Conservation (phyloP, 768 basidiomycete species). For the Amanita subjunquillea region DNA sequence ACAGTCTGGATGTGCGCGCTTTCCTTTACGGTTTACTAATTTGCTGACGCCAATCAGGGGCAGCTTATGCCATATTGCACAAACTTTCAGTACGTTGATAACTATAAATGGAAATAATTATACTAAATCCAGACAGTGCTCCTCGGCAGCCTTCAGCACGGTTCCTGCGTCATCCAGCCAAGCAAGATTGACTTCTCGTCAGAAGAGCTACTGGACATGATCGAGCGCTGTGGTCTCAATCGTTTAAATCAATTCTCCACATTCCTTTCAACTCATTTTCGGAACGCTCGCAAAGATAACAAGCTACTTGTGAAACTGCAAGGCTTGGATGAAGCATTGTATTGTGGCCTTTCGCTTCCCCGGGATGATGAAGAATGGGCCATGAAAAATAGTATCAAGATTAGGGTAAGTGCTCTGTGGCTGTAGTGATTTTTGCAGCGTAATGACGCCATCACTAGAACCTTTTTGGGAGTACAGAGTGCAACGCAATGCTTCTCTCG, state of each 20-base stretch:
- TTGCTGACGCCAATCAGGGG: constrained; percentile 42
- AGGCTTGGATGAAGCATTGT: constrained; percentile 52
- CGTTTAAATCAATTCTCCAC: constrained; percentile 68
- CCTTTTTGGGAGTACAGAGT: constrained; percentile 81
- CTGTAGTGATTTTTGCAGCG: constrained; percentile 9
- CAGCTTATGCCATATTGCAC: constrained; percentile 76
- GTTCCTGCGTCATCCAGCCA: constrained; percentile 64
- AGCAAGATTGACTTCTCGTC: constrained; percentile 56
- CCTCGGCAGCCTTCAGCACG: constrained; percentile 61
- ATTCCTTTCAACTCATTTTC: constrained; percentile 60
- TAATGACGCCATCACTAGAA: constrained; percentile 33
- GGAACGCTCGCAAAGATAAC: constrained; percentile 45
- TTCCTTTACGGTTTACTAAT: constrained; percentile 11
- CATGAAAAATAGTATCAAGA: constrained; percentile 46
- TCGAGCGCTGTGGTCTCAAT: constrained; percentile 55
- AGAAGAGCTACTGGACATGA: constrained; percentile 65
- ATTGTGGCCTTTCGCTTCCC: constrained; percentile 53
- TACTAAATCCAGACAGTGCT: constrained; percentile 39
- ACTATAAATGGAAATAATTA: constrained; percentile 13
- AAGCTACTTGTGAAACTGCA: constrained; percentile 49
- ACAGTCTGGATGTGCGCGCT: constrained; percentile 59
- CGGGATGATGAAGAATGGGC: constrained; percentile 69
- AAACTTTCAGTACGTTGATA: constrained; percentile 48
- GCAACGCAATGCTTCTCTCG: constrained; percentile 62
- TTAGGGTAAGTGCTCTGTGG: constrained; percentile 37